Conservation (phyloP, 768 basidiomycete genomes). For the Suillus hirtellus region DNA sequence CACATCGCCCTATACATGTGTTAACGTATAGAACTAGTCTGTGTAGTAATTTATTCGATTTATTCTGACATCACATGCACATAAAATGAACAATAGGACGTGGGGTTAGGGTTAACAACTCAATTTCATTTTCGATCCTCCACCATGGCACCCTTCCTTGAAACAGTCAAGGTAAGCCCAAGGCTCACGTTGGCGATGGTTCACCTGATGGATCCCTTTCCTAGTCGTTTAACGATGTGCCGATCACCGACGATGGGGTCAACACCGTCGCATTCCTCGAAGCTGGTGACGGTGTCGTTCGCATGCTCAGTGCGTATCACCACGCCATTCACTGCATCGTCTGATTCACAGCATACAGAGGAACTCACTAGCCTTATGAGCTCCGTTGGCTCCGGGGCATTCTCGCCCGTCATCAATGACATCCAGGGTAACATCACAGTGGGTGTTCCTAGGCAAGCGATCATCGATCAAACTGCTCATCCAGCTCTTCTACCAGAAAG, state of each 20-base stretch:
- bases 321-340: not conserved
- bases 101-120: slow-evolving; percentile 7
- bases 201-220: slow-evolving; percentile 2
- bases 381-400: slow-evolving; percentile 67
- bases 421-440: slow-evolving; percentile 91
- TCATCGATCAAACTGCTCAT: not conserved
- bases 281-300: slow-evolving; percentile 84
- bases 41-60: too few species aligned
- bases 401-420: slow-evolving; percentile 81
- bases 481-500: slow-evolving; percentile 64
- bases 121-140: not conserved
- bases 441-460: slow-evolving; percentile 23
- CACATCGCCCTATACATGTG: not conserved
- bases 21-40: not conserved
- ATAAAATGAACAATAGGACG: not conserved
- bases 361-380: slow-evolving; percentile 8
- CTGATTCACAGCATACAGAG: not conserved
- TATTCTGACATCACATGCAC: not conserved
- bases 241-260: slow-evolving; percentile 81
- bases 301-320: slow-evolving; percentile 74
- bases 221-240: slow-evolving; percentile 93
- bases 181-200: too few species aligned
- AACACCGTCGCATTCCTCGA: slow-evolving; percentile 88
- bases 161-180: slow-evolving; percentile 57
- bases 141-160: slow-evolving; percentile 74